Percentiles rank a stretch among this genome's conserved stretches.
Conservation (phyloP, 805 yeast genomes). For the Saccharomycopsis sp. region DNA sequence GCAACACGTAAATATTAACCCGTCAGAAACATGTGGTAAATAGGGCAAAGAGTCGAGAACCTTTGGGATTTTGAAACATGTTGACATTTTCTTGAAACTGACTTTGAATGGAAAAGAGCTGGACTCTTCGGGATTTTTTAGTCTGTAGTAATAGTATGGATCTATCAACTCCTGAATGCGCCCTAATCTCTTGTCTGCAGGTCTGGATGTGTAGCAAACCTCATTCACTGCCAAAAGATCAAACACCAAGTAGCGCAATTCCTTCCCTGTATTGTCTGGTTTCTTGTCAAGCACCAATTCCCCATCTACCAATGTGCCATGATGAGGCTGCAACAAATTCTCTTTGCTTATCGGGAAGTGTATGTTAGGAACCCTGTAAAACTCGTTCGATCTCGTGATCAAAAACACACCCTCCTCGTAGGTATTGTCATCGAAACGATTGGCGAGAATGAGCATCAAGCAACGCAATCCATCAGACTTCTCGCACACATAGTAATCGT, state of each 20-base stretch:
- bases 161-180: conserved; percentile 76
- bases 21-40: conserved; percentile 86
- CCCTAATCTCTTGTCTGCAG: conserved; percentile 76
- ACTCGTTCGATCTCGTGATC: conserved; percentile 85
- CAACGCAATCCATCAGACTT: conserved; percentile 92
- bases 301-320: conserved; percentile 89
- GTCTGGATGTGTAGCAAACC: conserved; percentile 57
- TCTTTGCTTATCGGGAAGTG: conserved; percentile 63
- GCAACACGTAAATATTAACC: conserved; percentile 87
- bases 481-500: conserved; percentile 92
- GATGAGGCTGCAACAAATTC: conserved; percentile 56
- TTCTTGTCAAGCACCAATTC: conserved; percentile 74
- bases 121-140: conserved; percentile 65
- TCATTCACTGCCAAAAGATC: conserved; percentile 87
- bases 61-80: conserved; percentile 67
- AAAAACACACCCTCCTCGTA: conserved; percentile 85
- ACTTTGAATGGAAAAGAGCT: conserved; percentile 77
- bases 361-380: conserved; percentile 70
- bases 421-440: conserved; percentile 47
- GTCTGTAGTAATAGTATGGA: conserved; percentile 72
- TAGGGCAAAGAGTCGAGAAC: conserved; percentile 66
- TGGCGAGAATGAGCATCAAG: conserved; percentile 55
- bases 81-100: conserved; percentile 81
- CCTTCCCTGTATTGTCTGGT: conserved; percentile 48
- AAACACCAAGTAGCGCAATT: conserved; percentile 76